phyloP scores from a whole-genome alignment of 23 red algal species.

The Chondrus crispus region DNA sequence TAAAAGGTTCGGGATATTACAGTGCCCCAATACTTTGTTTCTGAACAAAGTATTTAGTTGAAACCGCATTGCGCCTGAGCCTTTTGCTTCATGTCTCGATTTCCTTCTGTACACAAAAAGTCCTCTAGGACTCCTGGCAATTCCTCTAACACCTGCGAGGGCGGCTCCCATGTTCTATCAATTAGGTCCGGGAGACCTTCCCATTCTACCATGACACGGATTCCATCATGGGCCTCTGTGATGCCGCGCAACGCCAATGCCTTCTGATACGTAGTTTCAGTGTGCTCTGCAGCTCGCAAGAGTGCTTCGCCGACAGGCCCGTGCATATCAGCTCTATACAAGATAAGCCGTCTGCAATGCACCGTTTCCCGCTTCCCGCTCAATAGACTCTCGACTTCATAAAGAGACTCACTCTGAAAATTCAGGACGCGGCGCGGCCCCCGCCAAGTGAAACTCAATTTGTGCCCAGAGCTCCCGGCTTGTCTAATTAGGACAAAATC shows the following conservation, averaged over 20 bases:
- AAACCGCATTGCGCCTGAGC: too few relatives aligned
- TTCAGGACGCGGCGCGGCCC: neutral
- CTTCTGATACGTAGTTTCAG: neutral
- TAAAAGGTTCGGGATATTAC: too few relatives aligned
- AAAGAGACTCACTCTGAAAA: neutral
- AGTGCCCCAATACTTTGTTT: too few relatives aligned
- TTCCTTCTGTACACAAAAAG: neutral
- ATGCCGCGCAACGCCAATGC: neutral
- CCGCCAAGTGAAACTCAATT: neutral
- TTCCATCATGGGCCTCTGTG: neutral
- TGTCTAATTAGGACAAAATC: neutral
- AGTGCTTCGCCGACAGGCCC: neutral
- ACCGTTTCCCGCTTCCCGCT: neutral
- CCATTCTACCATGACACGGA: conserved; percentile 8
- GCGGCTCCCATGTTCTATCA: neutral
- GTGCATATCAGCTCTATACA: neutral
- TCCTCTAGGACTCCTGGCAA: neutral
- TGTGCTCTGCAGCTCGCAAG: neutral
- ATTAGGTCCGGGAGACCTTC: neutral
- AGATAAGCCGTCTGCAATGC: neutral
- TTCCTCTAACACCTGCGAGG: neutral
- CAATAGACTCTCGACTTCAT: neutral
- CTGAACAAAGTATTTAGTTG: too few relatives aligned
- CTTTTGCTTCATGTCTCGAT: neutral
- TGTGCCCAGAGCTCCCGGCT: neutral